Evolutionary conservation across 768 basidiomycete genomes (phyloP).

Genomic region (Mycena amicta): DNA sequence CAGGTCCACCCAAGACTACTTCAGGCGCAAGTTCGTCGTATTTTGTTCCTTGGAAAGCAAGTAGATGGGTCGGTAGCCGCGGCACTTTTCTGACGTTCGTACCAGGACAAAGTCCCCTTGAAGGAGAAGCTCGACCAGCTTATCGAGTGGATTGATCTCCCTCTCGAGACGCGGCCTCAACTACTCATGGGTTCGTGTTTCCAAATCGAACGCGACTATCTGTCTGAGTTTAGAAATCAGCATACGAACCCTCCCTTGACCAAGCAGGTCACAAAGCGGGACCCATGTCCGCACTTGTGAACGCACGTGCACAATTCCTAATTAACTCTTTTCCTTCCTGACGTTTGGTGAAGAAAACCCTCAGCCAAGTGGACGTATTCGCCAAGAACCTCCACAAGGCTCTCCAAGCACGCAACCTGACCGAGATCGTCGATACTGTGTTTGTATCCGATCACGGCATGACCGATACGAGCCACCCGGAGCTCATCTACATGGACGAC

Average conservation of each 20-base stretch:
- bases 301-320: constrained; percentile 47
- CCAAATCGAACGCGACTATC: neutral
- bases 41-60: constrained; percentile 81
- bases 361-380: constrained; percentile 71
- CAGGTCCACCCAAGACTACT: constrained; percentile 74
- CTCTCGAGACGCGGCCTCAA: constrained; percentile 69
- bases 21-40: constrained; percentile 71
- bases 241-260: constrained; percentile 84
- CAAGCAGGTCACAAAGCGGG: constrained; percentile 80
- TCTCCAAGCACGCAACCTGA: constrained; percentile 72
- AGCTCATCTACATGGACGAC: constrained; percentile 79
- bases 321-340: too few species aligned
- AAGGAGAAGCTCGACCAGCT: constrained; percentile 76
- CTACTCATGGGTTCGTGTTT: constrained; percentile 64
- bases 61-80: too few species aligned
- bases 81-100: too few species aligned
- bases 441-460: constrained; percentile 94
- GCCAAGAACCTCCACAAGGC: constrained; percentile 67
- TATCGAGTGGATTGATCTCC: constrained; percentile 81
- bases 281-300: constrained; percentile 68
- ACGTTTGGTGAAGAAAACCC: constrained; percentile 61
- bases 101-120: constrained; percentile 65
- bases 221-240: constrained; percentile 35
- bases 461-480: constrained; percentile 82
- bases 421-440: constrained; percentile 82